A percentile compares a stretch with the other conserved stretches of the same genome.
Conservation (phyloP, 1,284 basidiomycete genomes). For the Neolentinus lepideus region DNA sequence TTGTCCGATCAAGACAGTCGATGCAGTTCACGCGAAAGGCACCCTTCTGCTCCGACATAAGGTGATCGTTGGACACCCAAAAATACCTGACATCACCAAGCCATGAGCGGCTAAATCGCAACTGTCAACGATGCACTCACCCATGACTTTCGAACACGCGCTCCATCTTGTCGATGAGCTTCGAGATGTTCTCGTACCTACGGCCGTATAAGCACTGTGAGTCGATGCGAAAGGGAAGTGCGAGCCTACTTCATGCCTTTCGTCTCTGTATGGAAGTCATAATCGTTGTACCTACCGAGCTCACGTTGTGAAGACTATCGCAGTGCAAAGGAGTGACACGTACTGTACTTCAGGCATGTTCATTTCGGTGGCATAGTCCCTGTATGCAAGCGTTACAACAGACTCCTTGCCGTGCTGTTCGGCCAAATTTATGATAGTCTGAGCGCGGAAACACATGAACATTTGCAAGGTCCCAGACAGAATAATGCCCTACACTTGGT, state of each 20-base stretch:
- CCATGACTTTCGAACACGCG: conserved; percentile 75
- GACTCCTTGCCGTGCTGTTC: conserved; percentile 89
- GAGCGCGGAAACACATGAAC: not conserved
- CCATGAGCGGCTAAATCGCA: conserved; percentile 1
- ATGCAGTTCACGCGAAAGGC: conserved; percentile 89
- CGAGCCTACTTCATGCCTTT: conserved; percentile 79
- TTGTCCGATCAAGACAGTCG: conserved; percentile 89
- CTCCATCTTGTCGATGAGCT: conserved; percentile 66
- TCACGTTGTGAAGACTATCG: not conserved
- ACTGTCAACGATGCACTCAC: conserved; percentile 24
- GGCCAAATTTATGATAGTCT: conserved; percentile 82
- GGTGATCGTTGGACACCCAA: conserved; percentile 71
- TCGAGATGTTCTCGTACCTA: conserved; percentile 86
- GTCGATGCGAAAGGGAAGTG: not conserved
- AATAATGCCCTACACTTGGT: conserved; percentile 48
- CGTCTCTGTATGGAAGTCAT: conserved; percentile 90
- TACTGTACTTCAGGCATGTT: conserved; percentile 59
- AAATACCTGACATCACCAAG: conserved; percentile 50
- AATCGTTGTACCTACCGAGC: conserved; percentile 47
- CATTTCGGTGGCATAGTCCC: conserved; percentile 59
- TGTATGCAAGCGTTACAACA: conserved; percentile 72
- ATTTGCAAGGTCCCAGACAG: conserved; percentile 1
- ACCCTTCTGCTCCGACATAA: conserved; percentile 78
- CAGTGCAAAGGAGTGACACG: conserved; percentile 14
- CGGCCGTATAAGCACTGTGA: conserved; percentile 6